phyloP scores from a whole-genome alignment of 1,284 basidiomycete genomes.

The Irpex sp. region DNA sequence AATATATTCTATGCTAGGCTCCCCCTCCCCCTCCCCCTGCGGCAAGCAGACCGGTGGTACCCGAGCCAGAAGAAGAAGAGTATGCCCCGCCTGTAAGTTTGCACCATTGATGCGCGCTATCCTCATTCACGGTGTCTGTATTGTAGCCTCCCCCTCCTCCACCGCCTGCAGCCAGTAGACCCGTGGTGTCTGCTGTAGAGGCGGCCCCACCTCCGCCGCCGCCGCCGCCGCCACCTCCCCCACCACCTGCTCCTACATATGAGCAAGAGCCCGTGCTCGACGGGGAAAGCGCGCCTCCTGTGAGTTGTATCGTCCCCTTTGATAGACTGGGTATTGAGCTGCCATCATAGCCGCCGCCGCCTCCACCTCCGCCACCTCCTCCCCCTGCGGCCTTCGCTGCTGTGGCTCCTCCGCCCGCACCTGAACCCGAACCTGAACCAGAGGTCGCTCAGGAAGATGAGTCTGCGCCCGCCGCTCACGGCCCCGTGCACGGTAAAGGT shows the following conservation, averaged over 20 bases:
- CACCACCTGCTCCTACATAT: slow-evolving; percentile 18
- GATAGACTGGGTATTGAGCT: neutral
- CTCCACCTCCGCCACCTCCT: slow-evolving; percentile 30
- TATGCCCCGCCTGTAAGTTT: slow-evolving; percentile 1
- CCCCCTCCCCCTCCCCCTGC: slow-evolving; percentile 22
- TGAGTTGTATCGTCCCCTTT: slow-evolving; percentile 6
- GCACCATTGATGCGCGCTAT: neutral
- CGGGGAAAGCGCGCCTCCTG: slow-evolving; percentile 21
- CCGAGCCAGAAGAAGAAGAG: slow-evolving; percentile 32
- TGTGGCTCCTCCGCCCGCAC: slow-evolving; percentile 23
- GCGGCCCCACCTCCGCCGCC: slow-evolving; percentile 29
- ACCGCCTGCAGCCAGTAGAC: slow-evolving; percentile 30
- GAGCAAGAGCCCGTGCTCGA: slow-evolving; percentile 24
- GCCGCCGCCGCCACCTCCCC: slow-evolving; percentile 35
- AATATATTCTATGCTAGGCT: neutral
- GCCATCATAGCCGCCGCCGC: slow-evolving; percentile 16
- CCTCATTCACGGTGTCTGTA: neutral
- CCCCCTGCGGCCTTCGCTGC: slow-evolving; percentile 26
- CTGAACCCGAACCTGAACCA: slow-evolving; percentile 42
- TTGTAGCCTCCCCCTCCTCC: slow-evolving; percentile 31
- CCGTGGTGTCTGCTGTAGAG: slow-evolving; percentile 24
- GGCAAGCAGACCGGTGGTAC: slow-evolving; percentile 26
- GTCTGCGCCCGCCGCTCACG: slow-evolving; percentile 22
- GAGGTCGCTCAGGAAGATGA: slow-evolving; percentile 32
- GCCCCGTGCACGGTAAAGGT: slow-evolving; percentile 41